Base-by-base conservation (phyloP, 108 stramenopile species). In the Pinguiococcus pyrenoidosus region DNA sequence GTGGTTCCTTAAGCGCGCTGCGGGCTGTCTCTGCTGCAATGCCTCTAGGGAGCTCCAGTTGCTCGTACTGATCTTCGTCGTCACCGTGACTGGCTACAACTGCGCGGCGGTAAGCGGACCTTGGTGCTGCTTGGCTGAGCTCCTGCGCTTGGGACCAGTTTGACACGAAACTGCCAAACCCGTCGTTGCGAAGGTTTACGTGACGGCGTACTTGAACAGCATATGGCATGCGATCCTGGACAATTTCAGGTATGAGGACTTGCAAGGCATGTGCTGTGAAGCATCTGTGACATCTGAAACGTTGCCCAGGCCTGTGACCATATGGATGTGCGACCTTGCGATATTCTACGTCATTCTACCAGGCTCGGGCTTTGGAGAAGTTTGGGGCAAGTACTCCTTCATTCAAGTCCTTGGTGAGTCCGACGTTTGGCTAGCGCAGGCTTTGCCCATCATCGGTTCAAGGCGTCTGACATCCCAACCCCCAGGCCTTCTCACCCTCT, bases 221-320 rank as follows among this genome's bases (percentile, higher is more conserved):
- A 75, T 94, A 18, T 94, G 88, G 88, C 92, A 94, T 69, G 92
- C 89, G 29, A 94, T 94, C 58, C 64, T 94, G 29, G 92, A 94
- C 70, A 94, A 94, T 44, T 95, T 92, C 64, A 43, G 2, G 53
- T 12, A 7, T 7, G 22, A 1, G 18, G 23, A 14, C 18, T 13
- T 37, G 27, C 18, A 27, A 33, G 12, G 21, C 12, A 22, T 14
- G 49, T 42, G 8, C 41, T 42, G 6, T 42, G 41, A 12, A 6
- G 14, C 14, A 8, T 10, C 18, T 48, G 20, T 12, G 29, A 14
- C 16, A 10, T 17, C 14, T 10, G 38, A 14, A 9, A 9, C 14
- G 9, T 1, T 43, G 2, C 10, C 21, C 12, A 28, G 8, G 1
- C 1, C 16, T 24, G 12, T 23, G 13, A 28, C 14, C 14, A 1